Evolutionary conservation across 208 protist genomes (phyloP).

Genomic region (Acanthamoeba culbertsoni): DNA sequence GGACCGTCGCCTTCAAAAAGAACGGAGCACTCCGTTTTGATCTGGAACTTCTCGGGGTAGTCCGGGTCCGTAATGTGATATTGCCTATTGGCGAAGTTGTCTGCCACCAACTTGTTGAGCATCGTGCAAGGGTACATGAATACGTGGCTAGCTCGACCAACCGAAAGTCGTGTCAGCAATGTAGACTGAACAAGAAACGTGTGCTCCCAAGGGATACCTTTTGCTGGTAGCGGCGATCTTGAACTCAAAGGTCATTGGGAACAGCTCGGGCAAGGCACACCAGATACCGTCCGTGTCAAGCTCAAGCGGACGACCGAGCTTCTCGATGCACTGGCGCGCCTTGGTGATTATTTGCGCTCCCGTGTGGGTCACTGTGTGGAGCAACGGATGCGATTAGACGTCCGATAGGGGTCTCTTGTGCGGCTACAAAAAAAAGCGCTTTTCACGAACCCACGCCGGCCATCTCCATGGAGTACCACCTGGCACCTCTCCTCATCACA

Average conservation of each 20-base stretch:
- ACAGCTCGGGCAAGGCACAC: constrained; percentile 95
- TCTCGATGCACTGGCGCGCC: constrained; percentile 94
- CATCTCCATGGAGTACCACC: constrained; percentile 99
- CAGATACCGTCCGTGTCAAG: constrained; percentile 99
- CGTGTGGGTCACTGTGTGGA: constrained; percentile 90
- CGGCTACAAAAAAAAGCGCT: background rate
- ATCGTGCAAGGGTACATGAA: constrained; percentile 97
- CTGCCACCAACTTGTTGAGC: constrained; percentile 97
- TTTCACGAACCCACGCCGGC: constrained; percentile 94
- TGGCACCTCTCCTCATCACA: constrained; percentile 97
- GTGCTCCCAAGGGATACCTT: constrained; percentile 66
- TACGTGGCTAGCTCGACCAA: background rate
- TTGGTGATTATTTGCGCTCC: constrained; percentile 99
- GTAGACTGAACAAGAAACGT: background rate
- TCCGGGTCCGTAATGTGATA: constrained; percentile 90
- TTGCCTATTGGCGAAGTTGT: constrained; percentile 98
- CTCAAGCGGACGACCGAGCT: constrained; percentile 98
- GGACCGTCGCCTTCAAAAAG: constrained; percentile 99
- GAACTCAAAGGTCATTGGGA: constrained; percentile 98
- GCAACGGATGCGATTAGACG: background rate
- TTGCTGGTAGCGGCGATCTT: constrained; percentile 74
- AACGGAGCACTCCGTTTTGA: constrained; percentile 95
- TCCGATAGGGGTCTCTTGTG: background rate
- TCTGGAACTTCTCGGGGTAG: constrained; percentile 27
- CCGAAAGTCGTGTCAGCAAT: background rate